Evolutionary conservation across 192 early-diverging fungal species (phyloP).

Genomic region (Backusella circina): DNA sequence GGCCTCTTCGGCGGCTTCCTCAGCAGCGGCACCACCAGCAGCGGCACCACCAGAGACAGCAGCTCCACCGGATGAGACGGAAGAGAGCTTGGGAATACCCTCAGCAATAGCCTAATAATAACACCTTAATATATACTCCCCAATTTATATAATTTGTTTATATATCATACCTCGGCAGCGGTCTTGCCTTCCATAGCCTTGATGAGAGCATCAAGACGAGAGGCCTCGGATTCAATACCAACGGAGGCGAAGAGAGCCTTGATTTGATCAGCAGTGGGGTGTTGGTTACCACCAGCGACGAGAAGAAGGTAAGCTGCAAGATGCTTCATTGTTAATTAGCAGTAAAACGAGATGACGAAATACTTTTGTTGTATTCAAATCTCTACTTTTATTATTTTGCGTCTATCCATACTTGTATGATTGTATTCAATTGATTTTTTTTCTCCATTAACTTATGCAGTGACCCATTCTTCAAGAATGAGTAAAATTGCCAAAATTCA

Average conservation of each 20-base stretch:
- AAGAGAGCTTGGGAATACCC: slow-evolving; percentile 86
- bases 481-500: too few relatives aligned
- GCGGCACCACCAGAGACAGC: slow-evolving; percentile 63
- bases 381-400: background rate
- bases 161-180: slow-evolving; percentile 74
- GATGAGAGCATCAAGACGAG: slow-evolving; percentile 71
- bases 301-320: slow-evolving; percentile 97
- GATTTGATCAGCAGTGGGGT: slow-evolving; percentile 76
- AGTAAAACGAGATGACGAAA: slow-evolving; percentile 13
- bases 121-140: background rate
- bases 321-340: slow-evolving; percentile 78
- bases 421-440: too few relatives aligned
- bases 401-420: too few relatives aligned
- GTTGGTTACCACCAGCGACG: slow-evolving; percentile 79
- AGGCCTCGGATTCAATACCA: slow-evolving; percentile 86
- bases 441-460: too few relatives aligned
- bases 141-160: too few relatives aligned
- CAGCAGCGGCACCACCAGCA: slow-evolving; percentile 58
- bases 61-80: slow-evolving; percentile 90
- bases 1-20: slow-evolving; percentile 85
- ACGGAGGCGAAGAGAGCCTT: slow-evolving; percentile 81
- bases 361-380: too few relatives aligned
- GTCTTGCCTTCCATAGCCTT: slow-evolving; percentile 84
- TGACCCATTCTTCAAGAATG: too few relatives aligned
- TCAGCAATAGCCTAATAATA: slow-evolving; percentile 75